Conservation (phyloP, 179 eudicot genomes). For the Heliamphora pulchella region DNA sequence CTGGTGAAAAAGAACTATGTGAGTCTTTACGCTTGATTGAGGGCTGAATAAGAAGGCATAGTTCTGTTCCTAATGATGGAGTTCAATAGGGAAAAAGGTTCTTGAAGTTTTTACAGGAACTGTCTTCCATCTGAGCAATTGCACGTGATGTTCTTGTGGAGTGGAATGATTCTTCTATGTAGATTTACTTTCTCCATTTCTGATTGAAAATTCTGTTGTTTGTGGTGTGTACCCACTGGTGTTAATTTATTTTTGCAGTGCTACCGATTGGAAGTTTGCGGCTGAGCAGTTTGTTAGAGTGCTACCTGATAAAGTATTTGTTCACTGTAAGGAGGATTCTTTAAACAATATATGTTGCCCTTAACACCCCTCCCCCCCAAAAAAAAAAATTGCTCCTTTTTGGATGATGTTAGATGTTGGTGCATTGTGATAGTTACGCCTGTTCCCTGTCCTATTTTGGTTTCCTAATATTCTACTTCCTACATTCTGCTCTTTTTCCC, state of each 20-base stretch:
- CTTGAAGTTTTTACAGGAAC: background rate
- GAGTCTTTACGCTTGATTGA: background rate
- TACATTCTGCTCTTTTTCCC: background rate
- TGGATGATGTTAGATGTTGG: background rate
- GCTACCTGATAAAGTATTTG: constrained; percentile 84
- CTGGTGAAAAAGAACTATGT: too few relatives aligned
- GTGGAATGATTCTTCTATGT: constrained; percentile 4
- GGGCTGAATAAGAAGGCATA: background rate
- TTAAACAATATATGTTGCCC: background rate
- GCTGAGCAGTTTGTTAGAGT: constrained; percentile 75
- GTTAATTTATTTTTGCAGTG: constrained; percentile 42
- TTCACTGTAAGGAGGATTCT: constrained; percentile 70
- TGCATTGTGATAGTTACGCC: background rate
- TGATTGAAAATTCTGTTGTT: background rate
- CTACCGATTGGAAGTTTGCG: constrained; percentile 82
- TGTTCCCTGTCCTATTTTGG: background rate
- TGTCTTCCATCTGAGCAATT: background rate
- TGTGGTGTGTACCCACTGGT: background rate
- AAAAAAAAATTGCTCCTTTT: too few relatives aligned
- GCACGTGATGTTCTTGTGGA: constrained; percentile 1
- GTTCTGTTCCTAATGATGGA: background rate
- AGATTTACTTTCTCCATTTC: background rate
- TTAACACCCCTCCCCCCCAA: background rate
- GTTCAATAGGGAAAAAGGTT: background rate
- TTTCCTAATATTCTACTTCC: background rate